Conservation (phyloP, 768 basidiomycete genomes). For the Suillus luteus region DNA sequence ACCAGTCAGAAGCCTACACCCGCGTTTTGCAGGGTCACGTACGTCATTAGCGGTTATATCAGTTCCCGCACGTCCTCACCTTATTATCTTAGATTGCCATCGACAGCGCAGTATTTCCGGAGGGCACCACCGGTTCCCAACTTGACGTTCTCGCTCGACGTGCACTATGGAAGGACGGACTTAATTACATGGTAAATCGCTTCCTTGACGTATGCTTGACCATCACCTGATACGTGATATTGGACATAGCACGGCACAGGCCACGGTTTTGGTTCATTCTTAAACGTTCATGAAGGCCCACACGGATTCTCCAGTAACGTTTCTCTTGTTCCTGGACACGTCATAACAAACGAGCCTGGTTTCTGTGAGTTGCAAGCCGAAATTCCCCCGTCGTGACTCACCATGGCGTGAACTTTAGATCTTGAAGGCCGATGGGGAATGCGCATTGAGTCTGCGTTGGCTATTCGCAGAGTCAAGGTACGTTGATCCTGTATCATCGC, state of each 20-base stretch:
- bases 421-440: conserved; percentile 84
- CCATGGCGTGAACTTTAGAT: conserved; percentile 44
- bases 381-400: conserved; percentile 19
- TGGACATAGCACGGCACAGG: conserved; percentile 80
- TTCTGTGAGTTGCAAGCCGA: conserved; percentile 61
- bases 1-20: conserved; percentile 90
- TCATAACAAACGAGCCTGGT: conserved; percentile 94
- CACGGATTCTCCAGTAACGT: conserved; percentile 72
- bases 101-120: conserved; percentile 87
- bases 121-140: conserved; percentile 81
- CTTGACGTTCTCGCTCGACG: conserved; percentile 89
- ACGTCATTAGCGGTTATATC: conserved; percentile 39
- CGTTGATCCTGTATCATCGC: conserved; percentile 18
- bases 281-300: conserved; percentile 85
- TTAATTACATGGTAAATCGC: conserved; percentile 70
- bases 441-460: conserved; percentile 86
- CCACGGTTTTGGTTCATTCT: conserved; percentile 86
- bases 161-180: conserved; percentile 83
- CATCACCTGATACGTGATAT: conserved; percentile 19
- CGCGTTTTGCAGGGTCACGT: conserved; percentile 96
- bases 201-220: conserved; percentile 11
- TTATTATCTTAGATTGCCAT: conserved; percentile 73
- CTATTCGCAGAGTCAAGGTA: conserved; percentile 63
- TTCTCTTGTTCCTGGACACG: conserved; percentile 80
- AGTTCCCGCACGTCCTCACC: conserved; percentile 19